Conservation (phyloP, 371 early-diverging fungal genomes). For the Apophysomyces sp. region DNA sequence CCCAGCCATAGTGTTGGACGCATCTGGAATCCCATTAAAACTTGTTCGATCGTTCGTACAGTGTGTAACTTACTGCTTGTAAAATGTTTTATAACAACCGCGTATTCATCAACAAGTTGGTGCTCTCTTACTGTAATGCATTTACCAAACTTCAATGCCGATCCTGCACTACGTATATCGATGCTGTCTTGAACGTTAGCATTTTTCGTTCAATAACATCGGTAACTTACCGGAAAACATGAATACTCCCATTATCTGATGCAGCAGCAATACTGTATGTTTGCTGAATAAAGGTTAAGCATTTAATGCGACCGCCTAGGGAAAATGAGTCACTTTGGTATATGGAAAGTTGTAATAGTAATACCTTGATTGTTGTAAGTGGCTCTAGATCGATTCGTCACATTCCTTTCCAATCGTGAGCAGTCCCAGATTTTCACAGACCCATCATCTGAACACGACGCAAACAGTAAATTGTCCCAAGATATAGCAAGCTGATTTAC, state of each 20-base stretch:
- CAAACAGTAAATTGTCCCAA: constrained; percentile 82
- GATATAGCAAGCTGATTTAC: constrained; percentile 75
- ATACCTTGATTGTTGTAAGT: constrained; percentile 73
- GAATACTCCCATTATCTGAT: constrained; percentile 85
- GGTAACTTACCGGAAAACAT: constrained; percentile 63
- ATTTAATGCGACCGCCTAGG: constrained; percentile 74
- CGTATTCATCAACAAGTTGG: constrained; percentile 66
- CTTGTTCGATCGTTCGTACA: not conserved
- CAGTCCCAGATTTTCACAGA: constrained; percentile 90
- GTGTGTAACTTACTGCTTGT: constrained; percentile 56
- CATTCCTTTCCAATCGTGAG: constrained; percentile 76
- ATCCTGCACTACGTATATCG: constrained; percentile 39
- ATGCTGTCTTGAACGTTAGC: constrained; percentile 17
- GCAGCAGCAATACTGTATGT: constrained; percentile 81
- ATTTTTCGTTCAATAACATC: not conserved
- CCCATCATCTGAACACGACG: constrained; percentile 83
- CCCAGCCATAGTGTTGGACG: constrained; percentile 54
- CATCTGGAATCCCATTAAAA: constrained; percentile 16
- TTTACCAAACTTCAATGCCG: constrained; percentile 61
- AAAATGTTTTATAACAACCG: constrained; percentile 68
- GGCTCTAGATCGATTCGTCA: constrained; percentile 77
- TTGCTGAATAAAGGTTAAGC: constrained; percentile 77
- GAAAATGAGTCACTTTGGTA: not conserved
- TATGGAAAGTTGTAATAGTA: not conserved
- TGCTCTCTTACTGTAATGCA: constrained; percentile 56